Conservation (phyloP, 1,284 basidiomycete genomes). For the Anthracocystis walkeri region DNA sequence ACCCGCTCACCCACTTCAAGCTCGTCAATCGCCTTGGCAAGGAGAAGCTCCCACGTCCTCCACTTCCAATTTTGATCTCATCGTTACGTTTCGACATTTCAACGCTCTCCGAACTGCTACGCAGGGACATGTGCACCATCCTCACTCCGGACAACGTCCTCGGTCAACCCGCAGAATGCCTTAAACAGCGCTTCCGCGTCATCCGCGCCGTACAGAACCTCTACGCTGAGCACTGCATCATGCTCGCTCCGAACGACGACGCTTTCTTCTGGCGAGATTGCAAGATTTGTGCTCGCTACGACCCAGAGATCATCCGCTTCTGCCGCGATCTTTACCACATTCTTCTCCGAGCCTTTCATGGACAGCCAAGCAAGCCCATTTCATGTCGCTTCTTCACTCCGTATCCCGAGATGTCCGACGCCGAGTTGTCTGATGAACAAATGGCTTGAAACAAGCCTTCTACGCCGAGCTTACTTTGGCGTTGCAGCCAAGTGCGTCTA, state of each 20-base stretch:
- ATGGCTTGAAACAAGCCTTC: background rate
- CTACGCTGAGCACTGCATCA: slow-evolving; percentile 26
- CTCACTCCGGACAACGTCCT: slow-evolving; percentile 24
- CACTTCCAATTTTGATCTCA: slow-evolving; percentile 16
- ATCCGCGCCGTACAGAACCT: slow-evolving; percentile 29
- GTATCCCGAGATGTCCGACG: slow-evolving; percentile 16
- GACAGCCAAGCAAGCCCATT: slow-evolving; percentile 15
- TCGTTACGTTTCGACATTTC: slow-evolving; percentile 32
- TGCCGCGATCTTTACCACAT: slow-evolving; percentile 29
- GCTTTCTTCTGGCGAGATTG: slow-evolving; percentile 32
- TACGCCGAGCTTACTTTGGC: background rate
- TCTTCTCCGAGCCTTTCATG: slow-evolving; percentile 30
- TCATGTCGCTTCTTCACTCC: slow-evolving; percentile 28
- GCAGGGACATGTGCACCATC: slow-evolving; percentile 31
- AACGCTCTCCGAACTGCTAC: slow-evolving; percentile 30
- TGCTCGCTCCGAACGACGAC: slow-evolving; percentile 31
- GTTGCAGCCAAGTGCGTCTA: too few relatives aligned
- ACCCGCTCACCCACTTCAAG: slow-evolving; percentile 31
- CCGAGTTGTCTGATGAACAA: slow-evolving; percentile 5
- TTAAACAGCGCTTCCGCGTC: slow-evolving; percentile 27
- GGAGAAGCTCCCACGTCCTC: slow-evolving; percentile 28
- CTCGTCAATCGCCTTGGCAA: slow-evolving; percentile 25
- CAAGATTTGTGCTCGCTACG: slow-evolving; percentile 29
- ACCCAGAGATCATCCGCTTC: slow-evolving; percentile 40
- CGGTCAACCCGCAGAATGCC: slow-evolving; percentile 8